Evolutionary conservation across 257 asterid species (phyloP), one percentile per base, ranked within the genome.

Genomic region (Nemophila menziesii): DNA sequence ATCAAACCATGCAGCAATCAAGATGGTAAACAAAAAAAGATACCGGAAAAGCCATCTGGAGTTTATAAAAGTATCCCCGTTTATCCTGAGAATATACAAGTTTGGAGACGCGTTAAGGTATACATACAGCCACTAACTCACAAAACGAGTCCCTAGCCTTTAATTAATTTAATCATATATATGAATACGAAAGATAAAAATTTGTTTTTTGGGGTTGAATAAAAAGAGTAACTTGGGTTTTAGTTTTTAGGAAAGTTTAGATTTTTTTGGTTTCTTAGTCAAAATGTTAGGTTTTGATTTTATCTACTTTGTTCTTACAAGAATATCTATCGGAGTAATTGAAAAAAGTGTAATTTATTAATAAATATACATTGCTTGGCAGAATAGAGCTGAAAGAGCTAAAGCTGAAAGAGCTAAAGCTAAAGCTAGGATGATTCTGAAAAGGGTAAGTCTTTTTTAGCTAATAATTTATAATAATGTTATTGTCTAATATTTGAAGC

Each of bases 71-170:
- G n/a, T 33, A 46, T 16, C 41, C 65, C 55, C n/a, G n/a, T n/a
- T n/a, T n/a, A n/a, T n/a, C n/a, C 56, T 68, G 61, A 36, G 80
- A 55, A 78, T 63, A 65, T 69, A 36, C 43, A 59, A 16, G 56
- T 74, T 42, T 94, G 95, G 61, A 12, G 72, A 36, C 81, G 59
- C 4, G 67, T 92, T 55, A 81, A 85, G 93, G 98, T 78, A 46
- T 57, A 18, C 13, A 45, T n/a, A n/a, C n/a, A n/a, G 27, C 43
- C 58, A 65, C 33, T 24, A 9, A 4, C 33, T 24, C 33, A 4
- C 4, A 24, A 24, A 4, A 4, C 33, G 13, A n/a, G 14, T 39
- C 7, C 11, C 4, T 38, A n/a, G n/a, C 5, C 3, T 5, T 14
- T 37, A 26, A 27, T 44, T 8, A 12, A 6, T 16, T 3, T 39